Evolutionary conservation across 2,329 filamentous ascomycete genomes (phyloP), one percentile per base, ranked within the genome.

Genomic region (Ustilaginoidea virens): DNA sequence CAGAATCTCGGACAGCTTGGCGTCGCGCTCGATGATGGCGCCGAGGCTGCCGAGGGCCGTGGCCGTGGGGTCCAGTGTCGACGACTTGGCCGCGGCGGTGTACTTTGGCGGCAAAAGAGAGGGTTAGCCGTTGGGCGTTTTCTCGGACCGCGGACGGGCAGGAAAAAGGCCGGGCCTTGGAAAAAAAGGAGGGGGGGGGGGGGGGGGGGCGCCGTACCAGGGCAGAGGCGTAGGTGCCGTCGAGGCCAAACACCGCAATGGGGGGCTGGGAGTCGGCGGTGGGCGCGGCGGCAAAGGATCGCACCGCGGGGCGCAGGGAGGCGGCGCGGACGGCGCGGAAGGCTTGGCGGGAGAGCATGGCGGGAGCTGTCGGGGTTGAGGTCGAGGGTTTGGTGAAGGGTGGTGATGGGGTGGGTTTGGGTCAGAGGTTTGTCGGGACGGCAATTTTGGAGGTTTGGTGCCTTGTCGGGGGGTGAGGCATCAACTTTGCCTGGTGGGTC

Each of bases 201-300:
- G 11, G 19, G 19, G 3, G n/a, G 13, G 13, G 9, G 17, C 24
- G 22, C 43, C 82, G 58, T 87, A 98, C 90, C 76, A 98, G 71
- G 66, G 90, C 90, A 64, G 79, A 85, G 56, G 90, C 90, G 66
- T 98, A 98, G 55, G 87, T 96, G 60, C 90, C 90, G 61, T 96
- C 90, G 53, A 98, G 66, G 47, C 90, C 90, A 62, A 83, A 98
- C 52, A 98, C 73, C 48, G 86, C 72, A 53, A 94, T 68, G 44
- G 90, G 90, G 48, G 87, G 75, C 69, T 81, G 86, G 56, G 74
- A 61, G 36, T 76, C 73, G 55, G 73, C 62, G 49, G 66, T 56
- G 45, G 72, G 55, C 49, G 70, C 64, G 46, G 83, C 80, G 50
- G 83, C 83, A 61, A 83, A 94, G 57, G 71, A 73, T 58, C 86